A percentile compares a stretch with the other conserved stretches of the same genome.
Conservation (phyloP, 2,329 filamentous ascomycete genomes). For the Thielaviopsis cerberus region DNA sequence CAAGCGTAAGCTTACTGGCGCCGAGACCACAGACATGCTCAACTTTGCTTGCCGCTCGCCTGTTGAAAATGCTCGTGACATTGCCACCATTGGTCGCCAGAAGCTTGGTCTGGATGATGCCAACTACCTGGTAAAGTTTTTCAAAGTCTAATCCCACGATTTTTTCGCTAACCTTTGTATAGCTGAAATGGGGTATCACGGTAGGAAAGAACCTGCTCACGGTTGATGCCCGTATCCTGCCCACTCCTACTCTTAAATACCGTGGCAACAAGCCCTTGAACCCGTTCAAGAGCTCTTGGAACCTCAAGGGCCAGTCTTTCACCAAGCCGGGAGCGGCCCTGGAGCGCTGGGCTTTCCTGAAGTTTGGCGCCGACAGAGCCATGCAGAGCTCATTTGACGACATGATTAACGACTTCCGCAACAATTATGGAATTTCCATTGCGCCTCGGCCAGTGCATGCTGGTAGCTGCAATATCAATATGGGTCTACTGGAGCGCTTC, state of each 20-base stretch:
- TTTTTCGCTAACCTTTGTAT: not conserved
- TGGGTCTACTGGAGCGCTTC: slow-evolving; percentile 15
- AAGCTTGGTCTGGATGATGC: slow-evolving; percentile 37
- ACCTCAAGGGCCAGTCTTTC: slow-evolving; percentile 42
- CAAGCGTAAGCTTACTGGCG: slow-evolving; percentile 33
- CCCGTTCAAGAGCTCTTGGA: slow-evolving; percentile 45
- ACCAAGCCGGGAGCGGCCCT: slow-evolving; percentile 28
- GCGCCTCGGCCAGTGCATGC: slow-evolving; percentile 4
- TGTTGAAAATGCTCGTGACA: slow-evolving; percentile 45
- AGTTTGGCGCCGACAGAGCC: slow-evolving; percentile 17
- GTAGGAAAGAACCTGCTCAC: slow-evolving; percentile 47
- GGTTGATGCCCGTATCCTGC: slow-evolving; percentile 51
- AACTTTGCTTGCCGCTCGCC: slow-evolving; percentile 51
- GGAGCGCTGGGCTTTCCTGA: slow-evolving; percentile 31
- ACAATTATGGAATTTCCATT: slow-evolving; percentile 10
- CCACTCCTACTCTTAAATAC: slow-evolving; percentile 44
- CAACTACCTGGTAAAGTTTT: slow-evolving; percentile 25
- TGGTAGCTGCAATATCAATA: slow-evolving; percentile 7
- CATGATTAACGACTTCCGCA: slow-evolving; percentile 9
- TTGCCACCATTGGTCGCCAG: slow-evolving; percentile 36
- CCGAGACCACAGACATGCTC: slow-evolving; percentile 53
- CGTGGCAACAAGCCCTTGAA: slow-evolving; percentile 14
- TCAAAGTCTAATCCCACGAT: not conserved
- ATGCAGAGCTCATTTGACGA: slow-evolving; percentile 19
- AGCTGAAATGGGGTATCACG: slow-evolving; percentile 39